These are phyloP conservation scores for Gossypium sturtianum DNA, from an alignment of 345 rosid genomes.

Conservation along the genomic window DNA sequence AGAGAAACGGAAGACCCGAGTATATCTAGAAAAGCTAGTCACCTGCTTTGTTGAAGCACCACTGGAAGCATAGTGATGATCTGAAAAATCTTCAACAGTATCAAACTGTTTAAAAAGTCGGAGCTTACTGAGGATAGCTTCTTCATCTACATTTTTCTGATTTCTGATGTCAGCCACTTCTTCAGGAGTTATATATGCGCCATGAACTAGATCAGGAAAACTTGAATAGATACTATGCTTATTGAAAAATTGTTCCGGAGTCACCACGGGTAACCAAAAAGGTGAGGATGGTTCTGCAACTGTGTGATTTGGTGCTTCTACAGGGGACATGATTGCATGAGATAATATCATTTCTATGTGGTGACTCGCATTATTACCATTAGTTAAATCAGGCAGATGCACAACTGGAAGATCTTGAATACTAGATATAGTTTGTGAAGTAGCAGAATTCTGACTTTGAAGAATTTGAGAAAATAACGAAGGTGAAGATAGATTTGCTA, in stretches of 20 bases:
- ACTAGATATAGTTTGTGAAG: conserved; percentile 19
- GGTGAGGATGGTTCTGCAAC: conserved; percentile 8
- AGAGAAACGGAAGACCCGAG: not conserved
- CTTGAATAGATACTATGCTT: conserved; percentile 6
- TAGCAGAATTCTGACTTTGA: conserved; percentile 12
- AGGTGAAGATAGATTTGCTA: conserved; percentile 19
- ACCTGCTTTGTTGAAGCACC: conserved; percentile 52
- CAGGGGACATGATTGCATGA: not conserved
- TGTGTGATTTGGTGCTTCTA: conserved; percentile 7
- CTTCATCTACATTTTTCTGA: conserved; percentile 29
- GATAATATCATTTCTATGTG: no score
- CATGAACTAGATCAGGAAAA: conserved; percentile 9
- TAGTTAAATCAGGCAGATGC: conserved; percentile 14
- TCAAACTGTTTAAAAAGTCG: conserved; percentile 69
- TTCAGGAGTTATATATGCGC: conserved; percentile 23
- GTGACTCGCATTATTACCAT: conserved; percentile 7
- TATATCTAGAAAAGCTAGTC: conserved; percentile 15
- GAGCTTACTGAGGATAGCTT: conserved; percentile 46
- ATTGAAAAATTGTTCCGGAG: not conserved
- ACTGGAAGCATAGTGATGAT: conserved; percentile 45
- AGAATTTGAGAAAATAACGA: conserved; percentile 10
- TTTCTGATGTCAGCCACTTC: conserved; percentile 24
- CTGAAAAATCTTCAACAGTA: conserved; percentile 64
- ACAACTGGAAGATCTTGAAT: conserved; percentile 12
- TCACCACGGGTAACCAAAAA: not conserved